A percentile compares a stretch with the other conserved stretches of the same genome.
These are phyloP conservation scores for Funneliformis geosporum DNA, from an alignment of 192 early-diverging fungal species.

Conservation along the genomic window DNA sequence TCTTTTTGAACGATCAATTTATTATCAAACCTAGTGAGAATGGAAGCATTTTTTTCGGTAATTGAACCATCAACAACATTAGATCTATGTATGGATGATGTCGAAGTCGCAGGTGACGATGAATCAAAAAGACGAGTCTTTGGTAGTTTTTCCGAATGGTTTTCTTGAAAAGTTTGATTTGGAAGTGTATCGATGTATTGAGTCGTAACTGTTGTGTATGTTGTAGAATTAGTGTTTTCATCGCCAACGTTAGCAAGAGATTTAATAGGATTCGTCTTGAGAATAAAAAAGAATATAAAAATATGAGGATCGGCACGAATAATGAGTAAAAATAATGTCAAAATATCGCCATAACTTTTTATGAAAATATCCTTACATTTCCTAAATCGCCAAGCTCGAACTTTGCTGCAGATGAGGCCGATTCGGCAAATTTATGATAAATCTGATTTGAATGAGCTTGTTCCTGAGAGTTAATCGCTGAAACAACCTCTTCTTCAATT, in stretches of 20 bases:
- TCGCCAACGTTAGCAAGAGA: neutral
- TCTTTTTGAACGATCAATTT: neutral
- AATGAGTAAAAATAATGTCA: neutral
- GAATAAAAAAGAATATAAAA: neutral
- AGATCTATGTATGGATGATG: too few species aligned
- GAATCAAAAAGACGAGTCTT: too few species aligned
- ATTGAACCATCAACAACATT: neutral
- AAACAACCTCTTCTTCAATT: neutral
- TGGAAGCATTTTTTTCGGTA: neutral
- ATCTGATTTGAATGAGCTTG: neutral
- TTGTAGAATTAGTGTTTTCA: neutral
- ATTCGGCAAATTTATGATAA: slow-evolving; percentile 3
- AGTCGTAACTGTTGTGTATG: neutral
- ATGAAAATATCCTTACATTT: neutral
- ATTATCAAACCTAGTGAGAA: neutral
- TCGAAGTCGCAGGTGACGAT: too few species aligned
- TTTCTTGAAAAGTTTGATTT: neutral
- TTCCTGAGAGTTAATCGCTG: neutral
- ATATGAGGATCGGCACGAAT: neutral
- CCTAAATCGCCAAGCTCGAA: slow-evolving; percentile 8
- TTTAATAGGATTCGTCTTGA: slow-evolving; percentile 2
- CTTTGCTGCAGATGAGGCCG: neutral
- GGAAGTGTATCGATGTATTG: neutral
- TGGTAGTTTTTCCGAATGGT: neutral
- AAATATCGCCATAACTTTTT: too few species aligned